Evolutionary conservation across 1,284 basidiomycete genomes (phyloP), one percentile per base, ranked within the genome.

Genomic region (Clitocybe nebularis): DNA sequence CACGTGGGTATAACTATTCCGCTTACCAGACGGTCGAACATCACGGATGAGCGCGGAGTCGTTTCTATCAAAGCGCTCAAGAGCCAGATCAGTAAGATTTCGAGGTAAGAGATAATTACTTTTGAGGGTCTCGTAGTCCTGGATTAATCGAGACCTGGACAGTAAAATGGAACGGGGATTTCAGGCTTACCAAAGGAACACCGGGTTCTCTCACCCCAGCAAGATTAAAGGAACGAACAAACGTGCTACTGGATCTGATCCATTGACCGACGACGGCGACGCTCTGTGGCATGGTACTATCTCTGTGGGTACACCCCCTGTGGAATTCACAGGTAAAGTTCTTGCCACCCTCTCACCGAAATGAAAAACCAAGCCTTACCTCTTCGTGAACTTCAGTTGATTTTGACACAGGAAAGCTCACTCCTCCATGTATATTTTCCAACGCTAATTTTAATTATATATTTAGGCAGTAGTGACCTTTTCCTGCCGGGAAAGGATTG

Each of bases 401-500:
- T 46, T 69, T 72, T 40, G 70, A 72, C 47, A 71, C 68, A 10
- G 69, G 70, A 57, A 34, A 55, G 56, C 3, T 26, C 14, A 7
- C 32, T 45, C 5, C 45, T 29, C 14, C 16, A 19, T 14, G n/a
- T 13, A 24, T 21, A 33, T 25, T 24, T 39, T 36, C 26, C 30
- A 8, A 28, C 40, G 37, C 11, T 9, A 39, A 32, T 13, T 49
- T 40, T 30, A 36, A 43, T 17, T 41, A 48, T 33, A 36, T 29
- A 44, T 49, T 1, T 33, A 53, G 66, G 66, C 20, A 67, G 64
- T 41, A 61, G 60, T 42, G 66, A 69, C 47, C 51, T 68, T 10
- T 62, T 75, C 51, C 59, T 75, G 22, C 73, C 73, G 9, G 61
- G 56, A 10, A 39, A 52, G 21, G 45, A 50, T 20, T 77, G 74